phyloP scores from a whole-genome alignment of 2,329 filamentous ascomycete species.

The Curvularia sp. region DNA sequence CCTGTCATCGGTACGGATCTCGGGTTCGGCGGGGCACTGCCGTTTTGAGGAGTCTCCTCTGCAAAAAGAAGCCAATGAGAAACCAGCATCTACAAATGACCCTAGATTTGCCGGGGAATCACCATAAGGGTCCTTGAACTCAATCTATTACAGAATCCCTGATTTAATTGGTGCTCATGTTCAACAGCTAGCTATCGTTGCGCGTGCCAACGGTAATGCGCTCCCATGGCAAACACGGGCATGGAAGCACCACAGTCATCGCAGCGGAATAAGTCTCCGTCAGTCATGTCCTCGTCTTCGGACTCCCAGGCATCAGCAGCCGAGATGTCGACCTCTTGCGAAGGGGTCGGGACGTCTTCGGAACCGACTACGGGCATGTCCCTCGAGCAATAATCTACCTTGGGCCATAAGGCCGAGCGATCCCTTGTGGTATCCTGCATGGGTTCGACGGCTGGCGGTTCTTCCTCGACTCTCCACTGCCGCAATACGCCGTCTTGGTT shows the following conservation, averaged over 20 bases:
- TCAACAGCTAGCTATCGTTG: constrained; percentile 31
- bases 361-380: constrained; percentile 30
- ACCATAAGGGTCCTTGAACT: background rate
- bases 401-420: background rate
- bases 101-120: background rate
- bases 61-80: background rate
- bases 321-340: constrained; percentile 28
- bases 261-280: constrained; percentile 50
- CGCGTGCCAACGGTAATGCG: constrained; percentile 63
- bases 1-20: constrained; percentile 1
- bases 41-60: background rate
- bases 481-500: constrained; percentile 72
- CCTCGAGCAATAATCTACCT: background rate
- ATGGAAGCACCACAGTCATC: constrained; percentile 61
- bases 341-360: constrained; percentile 41
- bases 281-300: constrained; percentile 45
- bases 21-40: background rate
- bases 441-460: background rate
- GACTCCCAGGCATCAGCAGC: constrained; percentile 36
- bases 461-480: constrained; percentile 64
- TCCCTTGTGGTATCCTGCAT: background rate
- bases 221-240: constrained; percentile 64
- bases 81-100: no score
- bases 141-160: background rate
- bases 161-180: background rate